Base-by-base conservation (phyloP, 371 early-diverging fungal genomes). In the Syncephalis plumigaleata region DNA sequence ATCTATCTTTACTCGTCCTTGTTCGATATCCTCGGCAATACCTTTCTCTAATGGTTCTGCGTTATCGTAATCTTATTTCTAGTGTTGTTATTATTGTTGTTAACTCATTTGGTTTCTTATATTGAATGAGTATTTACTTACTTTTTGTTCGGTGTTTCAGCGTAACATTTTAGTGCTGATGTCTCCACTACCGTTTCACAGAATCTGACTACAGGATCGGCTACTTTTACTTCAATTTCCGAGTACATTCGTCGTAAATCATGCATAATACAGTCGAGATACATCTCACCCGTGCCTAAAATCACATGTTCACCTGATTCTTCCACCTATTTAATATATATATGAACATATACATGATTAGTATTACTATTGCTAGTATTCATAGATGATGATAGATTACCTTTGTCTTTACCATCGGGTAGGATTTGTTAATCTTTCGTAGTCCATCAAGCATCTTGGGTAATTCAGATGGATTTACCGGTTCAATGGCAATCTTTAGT, bases 401-500 rank as follows among this genome's bases (percentile, higher is more conserved):
- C 55, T 84, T 84, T n/a, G 93, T 91, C 16, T 78, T 73, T 21
- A 84, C 68, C 48, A 89, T 77, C n/a, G 91, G 85, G 54, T 98
- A 96, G 24, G 83, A 82, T 63, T 91, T 91, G 68, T 84, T 86
- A 49, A 98, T 79, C 51, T 89, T 88, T 46, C 94, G 73, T 63
- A 98, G 61, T 9, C 94, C 95, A 52, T 91, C 91, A 53, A 98
- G 64, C 95, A 98, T 91, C 62, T 91, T 91, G 16, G 96, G 96
- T 42, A 96, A 66, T 67, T 98, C 95, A 2, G 91, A 84, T 0
- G 98, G 95, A 51, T 91, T 88, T 25, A 92, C 81, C 2, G 96
- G 95, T 57, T 95, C 98, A 36, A 97, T 81, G 1, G 95, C 94
- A 3, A 97, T 81, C 63, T 93, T 92, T 46, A 95, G 60, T 2